Evolutionary conservation across 305 asterid species (phyloP).

Genomic region (Galium porrigens): DNA sequence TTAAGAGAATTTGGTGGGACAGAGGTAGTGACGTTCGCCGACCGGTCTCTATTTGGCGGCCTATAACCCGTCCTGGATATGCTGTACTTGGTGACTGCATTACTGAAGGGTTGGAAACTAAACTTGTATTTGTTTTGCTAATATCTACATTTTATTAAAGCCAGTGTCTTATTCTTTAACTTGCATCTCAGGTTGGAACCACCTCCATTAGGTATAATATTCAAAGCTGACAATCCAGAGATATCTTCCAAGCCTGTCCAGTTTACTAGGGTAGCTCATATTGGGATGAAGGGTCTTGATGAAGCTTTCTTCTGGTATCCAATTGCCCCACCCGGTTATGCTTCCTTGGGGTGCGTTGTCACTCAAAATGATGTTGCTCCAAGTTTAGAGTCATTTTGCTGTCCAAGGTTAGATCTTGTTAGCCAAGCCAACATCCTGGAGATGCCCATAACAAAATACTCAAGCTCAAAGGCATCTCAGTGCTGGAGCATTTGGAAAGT

Average conservation of each 20-base stretch:
- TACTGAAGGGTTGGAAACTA: slow-evolving; percentile 64
- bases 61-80: slow-evolving; percentile 72
- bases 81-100: slow-evolving; percentile 85
- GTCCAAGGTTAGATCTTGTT: slow-evolving; percentile 93
- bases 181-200: slow-evolving; percentile 69
- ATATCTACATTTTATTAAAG: slow-evolving; percentile 7
- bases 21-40: slow-evolving; percentile 82
- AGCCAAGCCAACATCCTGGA: slow-evolving; percentile 72
- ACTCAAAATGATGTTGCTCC: slow-evolving; percentile 73
- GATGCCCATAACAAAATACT: slow-evolving; percentile 74
- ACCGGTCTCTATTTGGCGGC: slow-evolving; percentile 96
- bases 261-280: slow-evolving; percentile 84
- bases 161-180: slow-evolving; percentile 17
- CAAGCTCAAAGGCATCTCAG: slow-evolving; percentile 62
- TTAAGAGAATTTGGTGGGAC: slow-evolving; percentile 98
- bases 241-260: slow-evolving; percentile 74
- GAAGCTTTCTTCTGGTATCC: slow-evolving; percentile 97
- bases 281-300: slow-evolving; percentile 63
- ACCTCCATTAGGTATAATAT: slow-evolving; percentile 83
- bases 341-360: slow-evolving; percentile 76
- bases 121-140: slow-evolving; percentile 11
- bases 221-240: slow-evolving; percentile 66
- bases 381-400: slow-evolving; percentile 48
- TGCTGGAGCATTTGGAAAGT: slow-evolving; percentile 99
- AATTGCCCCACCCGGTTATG: slow-evolving; percentile 94